phyloP scores from a whole-genome alignment of 2,329 filamentous ascomycete genomes.

The Penicillium sp. region DNA sequence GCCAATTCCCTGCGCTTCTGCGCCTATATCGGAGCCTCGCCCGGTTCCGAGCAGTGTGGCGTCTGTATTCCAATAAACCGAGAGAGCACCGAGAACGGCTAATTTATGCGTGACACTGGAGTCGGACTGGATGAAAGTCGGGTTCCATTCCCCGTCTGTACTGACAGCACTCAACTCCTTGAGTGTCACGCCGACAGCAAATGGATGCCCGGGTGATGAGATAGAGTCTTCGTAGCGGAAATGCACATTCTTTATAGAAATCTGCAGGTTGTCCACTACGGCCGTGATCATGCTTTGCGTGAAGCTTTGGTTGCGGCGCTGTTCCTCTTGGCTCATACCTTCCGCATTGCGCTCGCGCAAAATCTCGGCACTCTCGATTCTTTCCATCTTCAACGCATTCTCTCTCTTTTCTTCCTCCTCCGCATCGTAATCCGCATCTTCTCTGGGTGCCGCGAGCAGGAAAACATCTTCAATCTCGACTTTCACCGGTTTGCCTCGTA shows the following conservation, averaged over 20 bases:
- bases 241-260: conserved; percentile 97
- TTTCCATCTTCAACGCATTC: conserved; percentile 97
- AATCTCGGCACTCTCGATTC: conserved; percentile 92
- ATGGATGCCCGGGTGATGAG: conserved; percentile 90
- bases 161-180: conserved; percentile 97
- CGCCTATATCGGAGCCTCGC: conserved; percentile 64
- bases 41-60: conserved; percentile 78
- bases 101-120: conserved; percentile 85
- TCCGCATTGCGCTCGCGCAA: conserved; percentile 90
- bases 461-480: conserved; percentile 97
- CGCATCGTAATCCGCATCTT: conserved; percentile 88
- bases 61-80: conserved; percentile 98
- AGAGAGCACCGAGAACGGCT: conserved; percentile 81
- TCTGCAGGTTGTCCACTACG: conserved; percentile 97
- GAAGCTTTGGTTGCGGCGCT: conserved; percentile 97
- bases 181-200: conserved; percentile 85
- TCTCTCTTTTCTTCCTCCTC: conserved; percentile 85
- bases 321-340: conserved; percentile 89
- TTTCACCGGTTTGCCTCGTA: conserved; percentile 89
- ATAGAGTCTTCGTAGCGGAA: conserved; percentile 97
- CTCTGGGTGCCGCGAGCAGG: conserved; percentile 88
- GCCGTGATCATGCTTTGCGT: conserved; percentile 92
- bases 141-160: conserved; percentile 91
- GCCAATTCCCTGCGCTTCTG: conserved; percentile 57
- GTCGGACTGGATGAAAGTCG: conserved; percentile 90